These are phyloP conservation scores for Botryotinia globosa DNA, from an alignment of 2,329 filamentous ascomycete genomes.

Conservation along the genomic window DNA sequence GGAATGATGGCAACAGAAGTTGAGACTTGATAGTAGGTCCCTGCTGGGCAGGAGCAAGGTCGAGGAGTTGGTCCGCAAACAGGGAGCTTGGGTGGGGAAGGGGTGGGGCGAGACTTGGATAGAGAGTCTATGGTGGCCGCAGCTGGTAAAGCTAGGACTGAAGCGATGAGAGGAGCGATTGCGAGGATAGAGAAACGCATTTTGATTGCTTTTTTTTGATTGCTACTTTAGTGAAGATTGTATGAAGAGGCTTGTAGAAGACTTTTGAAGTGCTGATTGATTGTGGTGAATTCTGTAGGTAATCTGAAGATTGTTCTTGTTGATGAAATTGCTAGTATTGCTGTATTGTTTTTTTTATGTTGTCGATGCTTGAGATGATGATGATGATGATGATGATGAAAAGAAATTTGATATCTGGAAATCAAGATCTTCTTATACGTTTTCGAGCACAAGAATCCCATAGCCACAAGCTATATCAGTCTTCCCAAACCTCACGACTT, in stretches of 20 bases:
- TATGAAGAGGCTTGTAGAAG: neutral
- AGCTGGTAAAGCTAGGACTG: neutral
- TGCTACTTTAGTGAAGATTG: neutral
- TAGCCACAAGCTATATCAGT: neutral
- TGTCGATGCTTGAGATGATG: neutral
- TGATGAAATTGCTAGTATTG: neutral
- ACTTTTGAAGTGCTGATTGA: neutral
- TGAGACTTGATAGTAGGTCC: constrained; percentile 2
- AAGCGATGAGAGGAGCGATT: neutral
- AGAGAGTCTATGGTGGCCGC: neutral
- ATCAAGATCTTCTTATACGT: neutral
- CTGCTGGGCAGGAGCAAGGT: constrained; percentile 2
- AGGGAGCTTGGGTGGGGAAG: neutral
- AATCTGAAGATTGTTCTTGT: neutral
- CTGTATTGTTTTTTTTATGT: neutral
- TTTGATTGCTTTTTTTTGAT: neutral
- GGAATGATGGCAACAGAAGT: neutral
- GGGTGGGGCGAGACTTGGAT: neutral
- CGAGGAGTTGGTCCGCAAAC: neutral
- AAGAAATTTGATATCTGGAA: neutral
- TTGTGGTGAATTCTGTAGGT: neutral
- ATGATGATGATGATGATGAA: neutral
- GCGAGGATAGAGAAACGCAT: constrained; percentile 16
- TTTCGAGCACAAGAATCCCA: neutral
- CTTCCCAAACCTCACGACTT: neutral